Conservation (phyloP, 2,329 filamentous ascomycete genomes). For the Mycogone perniciosa region DNA sequence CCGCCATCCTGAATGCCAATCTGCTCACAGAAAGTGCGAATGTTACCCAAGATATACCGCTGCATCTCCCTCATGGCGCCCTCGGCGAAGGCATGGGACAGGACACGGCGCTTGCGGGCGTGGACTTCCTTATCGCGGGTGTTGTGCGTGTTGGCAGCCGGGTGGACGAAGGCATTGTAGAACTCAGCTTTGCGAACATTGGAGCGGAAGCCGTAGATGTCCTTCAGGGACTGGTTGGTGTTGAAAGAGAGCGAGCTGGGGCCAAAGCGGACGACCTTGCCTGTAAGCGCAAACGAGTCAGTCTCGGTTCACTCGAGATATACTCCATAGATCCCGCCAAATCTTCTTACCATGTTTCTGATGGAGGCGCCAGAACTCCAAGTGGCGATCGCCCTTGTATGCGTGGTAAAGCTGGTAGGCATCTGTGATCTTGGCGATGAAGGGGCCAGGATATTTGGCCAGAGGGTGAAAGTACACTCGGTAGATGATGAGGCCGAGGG, state of each 20-base stretch:
- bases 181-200: conserved; percentile 64
- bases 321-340: no score
- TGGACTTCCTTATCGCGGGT: conserved; percentile 62
- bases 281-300: conserved; percentile 25
- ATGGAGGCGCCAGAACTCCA: conserved; percentile 66
- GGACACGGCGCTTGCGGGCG: conserved; percentile 62
- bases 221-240: conserved; percentile 65
- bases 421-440: conserved; percentile 57
- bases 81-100: conserved; percentile 67
- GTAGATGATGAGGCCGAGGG: conserved; percentile 42
- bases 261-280: conserved; percentile 66
- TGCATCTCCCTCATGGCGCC: conserved; percentile 62
- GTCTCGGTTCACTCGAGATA: conserved; percentile 2
- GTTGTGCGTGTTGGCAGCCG: conserved; percentile 67
- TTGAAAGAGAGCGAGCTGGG: conserved; percentile 76
- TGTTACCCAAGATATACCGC: conserved; percentile 57
- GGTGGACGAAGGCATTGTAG: conserved; percentile 67
- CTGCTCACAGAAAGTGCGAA: conserved; percentile 59
- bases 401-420: conserved; percentile 65
- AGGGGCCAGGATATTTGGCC: conserved; percentile 58
- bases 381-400: conserved; percentile 66
- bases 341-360: conserved; percentile 55
- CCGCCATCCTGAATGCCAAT: conserved; percentile 39
- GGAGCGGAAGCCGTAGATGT: conserved; percentile 58
- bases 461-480: conserved; percentile 58